These are phyloP conservation scores for Omphalotus olearius DNA, from an alignment of 1,284 basidiomycete genomes.

Conservation along the genomic window DNA sequence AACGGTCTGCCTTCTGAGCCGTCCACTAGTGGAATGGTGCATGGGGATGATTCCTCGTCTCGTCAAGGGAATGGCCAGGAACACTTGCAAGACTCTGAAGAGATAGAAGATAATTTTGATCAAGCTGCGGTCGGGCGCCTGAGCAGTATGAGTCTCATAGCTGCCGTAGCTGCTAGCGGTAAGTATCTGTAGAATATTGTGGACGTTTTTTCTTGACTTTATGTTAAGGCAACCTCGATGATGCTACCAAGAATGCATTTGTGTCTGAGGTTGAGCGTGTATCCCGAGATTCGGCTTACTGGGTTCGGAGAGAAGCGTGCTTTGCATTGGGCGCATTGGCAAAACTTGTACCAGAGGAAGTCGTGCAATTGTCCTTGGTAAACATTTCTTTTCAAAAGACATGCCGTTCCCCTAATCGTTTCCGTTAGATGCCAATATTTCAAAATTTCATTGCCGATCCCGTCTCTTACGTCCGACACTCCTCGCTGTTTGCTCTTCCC, in stretches of 20 bases:
- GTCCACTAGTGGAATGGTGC: too few relatives aligned
- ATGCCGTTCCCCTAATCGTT: slow-evolving; percentile 7
- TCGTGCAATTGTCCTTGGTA: slow-evolving; percentile 64
- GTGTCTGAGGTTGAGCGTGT: slow-evolving; percentile 81
- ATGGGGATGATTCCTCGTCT: too few relatives aligned
- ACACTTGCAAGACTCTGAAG: slow-evolving; percentile 14
- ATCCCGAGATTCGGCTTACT: slow-evolving; percentile 74
- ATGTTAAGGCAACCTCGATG: slow-evolving; percentile 52
- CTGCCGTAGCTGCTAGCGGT: slow-evolving; percentile 78
- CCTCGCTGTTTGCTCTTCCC: slow-evolving; percentile 84
- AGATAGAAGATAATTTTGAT: slow-evolving; percentile 38
- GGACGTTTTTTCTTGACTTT: slow-evolving; percentile 8
- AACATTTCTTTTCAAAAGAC: slow-evolving; percentile 23
- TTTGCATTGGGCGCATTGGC: slow-evolving; percentile 87
- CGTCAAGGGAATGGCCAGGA: not conserved
- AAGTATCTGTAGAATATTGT: slow-evolving; percentile 23
- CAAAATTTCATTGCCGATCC: slow-evolving; percentile 67
- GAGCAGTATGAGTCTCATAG: slow-evolving; percentile 92
- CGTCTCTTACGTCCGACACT: slow-evolving; percentile 85
- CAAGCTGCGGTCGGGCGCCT: slow-evolving; percentile 87
- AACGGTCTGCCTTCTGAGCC: too few relatives aligned
- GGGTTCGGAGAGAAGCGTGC: slow-evolving; percentile 87
- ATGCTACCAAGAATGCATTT: slow-evolving; percentile 64
- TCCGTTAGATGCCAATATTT: slow-evolving; percentile 72
- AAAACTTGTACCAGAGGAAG: slow-evolving; percentile 75